Evolutionary conservation across 2,329 filamentous ascomycete genomes (phyloP), one percentile per base, ranked within the genome.

Genomic region (Ophiostoma quercus): DNA sequence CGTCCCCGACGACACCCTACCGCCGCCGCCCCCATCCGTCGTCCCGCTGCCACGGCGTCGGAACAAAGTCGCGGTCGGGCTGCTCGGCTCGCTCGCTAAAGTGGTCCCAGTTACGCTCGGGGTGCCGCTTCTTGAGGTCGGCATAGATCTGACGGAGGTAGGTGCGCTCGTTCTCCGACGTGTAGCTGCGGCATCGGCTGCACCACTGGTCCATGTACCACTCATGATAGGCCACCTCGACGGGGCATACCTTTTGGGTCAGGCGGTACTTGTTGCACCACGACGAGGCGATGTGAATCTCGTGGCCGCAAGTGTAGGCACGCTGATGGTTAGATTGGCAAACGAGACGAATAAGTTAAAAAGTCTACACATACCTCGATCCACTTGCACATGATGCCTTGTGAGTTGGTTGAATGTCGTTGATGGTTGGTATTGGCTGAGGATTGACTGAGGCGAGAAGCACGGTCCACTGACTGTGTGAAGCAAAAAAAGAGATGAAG

Each of bases 51-150:
- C 60, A 63, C 5, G 60, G 29, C 7, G 60, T 63, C 19, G 60
- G 60, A 12, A 22, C 19, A 37, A 63, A 63, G 16, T 63, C 32
- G 29, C 60, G 60, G 60, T 63, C 60, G 3, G 63, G 67, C 22
- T 25, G 47, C 22, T 65, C 47, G 16, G 22, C 68, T 34, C 29
- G 34, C 11, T 37, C n/a, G 32, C 65, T 16, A 34, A 69, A 22
- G 37, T n/a, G 22, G n/a, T 69, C 65, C 68, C 68, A 69, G 68
- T 69, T 62, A 37, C 68, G 68, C 12, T 67, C 63, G n/a, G 68
- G 63, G 63, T 69, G 51, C 25, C 22, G 51, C 51, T 47, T 67
- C 47, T 67, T 67, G 22, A 67, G 63, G 47, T 67, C 32, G 34
- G 41, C n/a, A 16, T 67, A 62, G 51, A 67, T 43, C 22, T 47